Conservation (phyloP, 129 eudicot species). For the Kitagawia praeruptora region DNA sequence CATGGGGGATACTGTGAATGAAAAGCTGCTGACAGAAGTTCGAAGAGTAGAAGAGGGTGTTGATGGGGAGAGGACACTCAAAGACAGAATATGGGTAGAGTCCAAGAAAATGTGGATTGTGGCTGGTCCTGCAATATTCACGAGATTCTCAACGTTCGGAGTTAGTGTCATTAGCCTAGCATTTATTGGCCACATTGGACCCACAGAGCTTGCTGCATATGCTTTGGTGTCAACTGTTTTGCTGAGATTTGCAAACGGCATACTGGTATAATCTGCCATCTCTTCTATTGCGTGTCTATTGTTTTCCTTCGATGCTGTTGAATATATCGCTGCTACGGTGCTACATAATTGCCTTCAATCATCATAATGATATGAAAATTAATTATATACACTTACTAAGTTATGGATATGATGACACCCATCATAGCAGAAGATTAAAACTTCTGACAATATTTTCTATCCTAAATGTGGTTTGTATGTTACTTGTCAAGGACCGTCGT, state of each 20-base stretch:
- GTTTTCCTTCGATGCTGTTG: not conserved
- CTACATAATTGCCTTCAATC: not conserved
- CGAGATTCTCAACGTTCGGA: conserved; percentile 33
- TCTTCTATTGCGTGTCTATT: not conserved
- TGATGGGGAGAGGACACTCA: conserved; percentile 12
- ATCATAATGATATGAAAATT: not conserved
- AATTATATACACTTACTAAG: not conserved
- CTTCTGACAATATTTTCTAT: not conserved
- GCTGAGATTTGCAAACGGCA: conserved; percentile 40
- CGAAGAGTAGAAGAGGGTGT: conserved; percentile 1
- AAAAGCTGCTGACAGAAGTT: conserved; percentile 5
- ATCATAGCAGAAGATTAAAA: not conserved
- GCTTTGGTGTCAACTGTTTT: conserved; percentile 31
- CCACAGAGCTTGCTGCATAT: conserved; percentile 41
- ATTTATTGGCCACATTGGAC: conserved; percentile 41
- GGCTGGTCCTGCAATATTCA: conserved; percentile 43
- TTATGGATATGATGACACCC: not conserved
- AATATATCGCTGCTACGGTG: not conserved
- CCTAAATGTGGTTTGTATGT: not conserved
- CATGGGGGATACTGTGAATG: conserved; percentile 15
- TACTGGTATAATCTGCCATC: conserved; percentile 23
- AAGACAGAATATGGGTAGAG: conserved; percentile 26
- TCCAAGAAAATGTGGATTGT: conserved; percentile 37
- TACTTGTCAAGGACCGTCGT: not conserved
- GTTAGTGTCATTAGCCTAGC: conserved; percentile 26